Evolutionary conservation across 1,284 basidiomycete genomes (phyloP), one percentile per base, ranked within the genome.

Genomic region (Meira nashicola): DNA sequence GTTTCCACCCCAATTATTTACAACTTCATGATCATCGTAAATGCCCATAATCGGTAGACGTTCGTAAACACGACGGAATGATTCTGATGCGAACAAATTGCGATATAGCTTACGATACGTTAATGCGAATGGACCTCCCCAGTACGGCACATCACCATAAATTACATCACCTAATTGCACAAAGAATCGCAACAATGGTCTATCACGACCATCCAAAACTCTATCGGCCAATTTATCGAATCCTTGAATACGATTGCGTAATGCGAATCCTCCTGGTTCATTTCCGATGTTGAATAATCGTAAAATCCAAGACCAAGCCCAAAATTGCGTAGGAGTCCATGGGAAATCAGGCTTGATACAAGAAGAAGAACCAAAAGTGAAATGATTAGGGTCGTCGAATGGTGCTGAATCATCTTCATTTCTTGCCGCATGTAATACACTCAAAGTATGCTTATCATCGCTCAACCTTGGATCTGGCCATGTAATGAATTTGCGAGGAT

Each of bases 81-180:
- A 73, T 14, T 62, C 52, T 10, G 70, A 73, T 1, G 73, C 74
- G 57, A 74, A 77, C 41, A 78, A 56, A 54, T 77, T 77, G 58
- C 76, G 71, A 59, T 76, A 78, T 39, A 78, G 66, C 54, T 71
- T 71, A 40, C 73, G 67, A 54, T 75, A 78, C 2, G 68, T 62
- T 6, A 57, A 47, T 12, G 63, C 59, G 12, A 55, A 61, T 9
- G 70, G 59, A 2, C 73, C 77, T 8, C 64, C 72, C 17, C 68
- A 74, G 43, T 67, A 70, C 1, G 88, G 88, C 1, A 89, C 85
- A 70, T 90, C 88, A 6, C 86, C 86, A 67, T 90, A 89, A 67
- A 90, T 86, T 68, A 87, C 86, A 70, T 89, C 80, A 40, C 70
- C 66, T 37, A 73, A 63, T 67, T 78, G 55, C 66, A 79, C 41